These are phyloP conservation scores for Rostrohypoxylon terebratum DNA, from an alignment of 495 filamentous ascomycete species.

Conservation along the genomic window DNA sequence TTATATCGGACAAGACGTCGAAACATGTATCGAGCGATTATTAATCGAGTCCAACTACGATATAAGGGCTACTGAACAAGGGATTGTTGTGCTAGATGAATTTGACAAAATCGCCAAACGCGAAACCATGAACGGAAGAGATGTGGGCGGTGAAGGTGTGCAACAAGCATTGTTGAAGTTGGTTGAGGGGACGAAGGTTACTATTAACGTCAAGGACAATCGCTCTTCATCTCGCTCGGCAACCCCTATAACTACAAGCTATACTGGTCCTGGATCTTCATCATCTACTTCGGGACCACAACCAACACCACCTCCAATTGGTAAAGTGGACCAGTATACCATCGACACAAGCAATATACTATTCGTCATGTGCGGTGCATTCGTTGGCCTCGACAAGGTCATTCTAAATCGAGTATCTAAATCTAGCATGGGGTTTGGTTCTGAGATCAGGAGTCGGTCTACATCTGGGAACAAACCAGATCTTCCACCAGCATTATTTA, in stretches of 20 bases:
- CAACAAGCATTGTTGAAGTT: conserved; percentile 97
- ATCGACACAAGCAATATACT: conserved; percentile 95
- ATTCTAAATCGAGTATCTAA: conserved; percentile 87
- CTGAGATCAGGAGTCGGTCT: conserved; percentile 71
- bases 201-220: conserved; percentile 87
- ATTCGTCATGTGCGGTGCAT: conserved; percentile 95
- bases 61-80: conserved; percentile 83
- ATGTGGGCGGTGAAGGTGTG: conserved; percentile 92
- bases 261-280: conserved; percentile 51
- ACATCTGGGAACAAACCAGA: conserved; percentile 52
- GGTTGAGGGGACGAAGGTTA: conserved; percentile 93
- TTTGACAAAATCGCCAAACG: conserved; percentile 90
- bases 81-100: conserved; percentile 95
- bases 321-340: conserved; percentile 87
- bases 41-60: conserved; percentile 92
- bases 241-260: conserved; percentile 54
- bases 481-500: conserved; percentile 58
- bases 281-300: conserved; percentile 49
- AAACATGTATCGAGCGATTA: conserved; percentile 89
- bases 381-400: conserved; percentile 90
- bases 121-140: conserved; percentile 68
- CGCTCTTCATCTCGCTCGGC: conserved; percentile 62
- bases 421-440: conserved; percentile 92
- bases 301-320: conserved; percentile 52
- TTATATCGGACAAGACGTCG: conserved; percentile 96